These are phyloP conservation scores for Incumbomyces delicatus DNA, from an alignment of 2,329 filamentous ascomycete species.

Conservation along the genomic window DNA sequence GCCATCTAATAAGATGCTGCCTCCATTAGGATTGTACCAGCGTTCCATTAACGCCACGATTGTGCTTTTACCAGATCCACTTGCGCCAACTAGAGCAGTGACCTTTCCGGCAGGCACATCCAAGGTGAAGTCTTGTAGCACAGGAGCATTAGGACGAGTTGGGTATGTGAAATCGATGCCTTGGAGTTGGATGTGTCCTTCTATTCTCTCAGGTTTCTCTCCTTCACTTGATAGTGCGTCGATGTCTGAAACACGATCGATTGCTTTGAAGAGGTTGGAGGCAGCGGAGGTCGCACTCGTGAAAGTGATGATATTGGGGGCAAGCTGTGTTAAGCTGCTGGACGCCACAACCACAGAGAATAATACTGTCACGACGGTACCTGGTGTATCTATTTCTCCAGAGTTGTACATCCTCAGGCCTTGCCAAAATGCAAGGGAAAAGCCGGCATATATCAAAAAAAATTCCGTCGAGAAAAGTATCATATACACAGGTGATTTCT, in stretches of 20 bases:
- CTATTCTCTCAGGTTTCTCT: slow-evolving; percentile 15
- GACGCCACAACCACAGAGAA: slow-evolving; percentile 27
- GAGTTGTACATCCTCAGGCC: slow-evolving; percentile 23
- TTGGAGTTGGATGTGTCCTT: slow-evolving; percentile 31
- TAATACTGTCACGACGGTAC: slow-evolving; percentile 20
- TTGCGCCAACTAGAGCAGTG: slow-evolving; percentile 50
- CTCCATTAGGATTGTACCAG: slow-evolving; percentile 51
- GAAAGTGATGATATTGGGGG: slow-evolving; percentile 21
- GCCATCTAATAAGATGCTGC: slow-evolving; percentile 30
- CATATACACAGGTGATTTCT: slow-evolving; percentile 17
- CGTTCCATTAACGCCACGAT: slow-evolving; percentile 61
- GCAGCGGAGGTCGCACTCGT: slow-evolving; percentile 7
- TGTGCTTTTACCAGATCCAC: slow-evolving; percentile 64
- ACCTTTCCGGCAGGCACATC: slow-evolving; percentile 38
- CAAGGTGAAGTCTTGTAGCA: slow-evolving; percentile 36
- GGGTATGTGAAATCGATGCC: slow-evolving; percentile 40
- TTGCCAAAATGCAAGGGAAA: slow-evolving; percentile 26
- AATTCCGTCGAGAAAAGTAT: slow-evolving; percentile 17
- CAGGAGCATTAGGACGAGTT: slow-evolving; percentile 33
- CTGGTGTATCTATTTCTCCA: slow-evolving; percentile 16
- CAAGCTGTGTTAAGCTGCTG: slow-evolving; percentile 29
- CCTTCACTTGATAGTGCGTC: slow-evolving; percentile 28
- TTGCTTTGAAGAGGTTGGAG: slow-evolving; percentile 27
- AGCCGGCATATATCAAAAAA: slow-evolving; percentile 25
- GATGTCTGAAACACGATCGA: slow-evolving; percentile 31